Evolutionary conservation across 2,329 filamentous ascomycete species (phyloP).

Genomic region (Zymoseptoria ardabiliae): DNA sequence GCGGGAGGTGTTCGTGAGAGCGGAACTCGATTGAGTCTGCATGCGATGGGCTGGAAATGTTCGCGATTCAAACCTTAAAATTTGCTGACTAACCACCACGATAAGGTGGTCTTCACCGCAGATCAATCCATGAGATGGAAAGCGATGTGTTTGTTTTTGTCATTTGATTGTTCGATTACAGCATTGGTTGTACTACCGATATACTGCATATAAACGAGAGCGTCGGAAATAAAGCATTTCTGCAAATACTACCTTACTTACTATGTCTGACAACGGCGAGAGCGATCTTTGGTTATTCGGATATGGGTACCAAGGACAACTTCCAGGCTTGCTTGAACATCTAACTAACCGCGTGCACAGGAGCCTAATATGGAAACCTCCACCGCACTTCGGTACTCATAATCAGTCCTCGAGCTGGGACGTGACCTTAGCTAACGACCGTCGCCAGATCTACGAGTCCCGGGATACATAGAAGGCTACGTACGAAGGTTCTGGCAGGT

Average conservation of each 20-base stretch:
- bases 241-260: neutral
- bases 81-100: neutral
- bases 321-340: neutral
- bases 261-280: conserved; percentile 8
- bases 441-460: conserved; percentile 65
- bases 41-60: conserved; percentile 1
- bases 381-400: conserved; percentile 77
- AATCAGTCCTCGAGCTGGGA: neutral
- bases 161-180: too few species aligned
- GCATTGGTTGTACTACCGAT: too few species aligned
- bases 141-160: too few species aligned
- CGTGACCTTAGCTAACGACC: neutral
- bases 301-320: conserved; percentile 62
- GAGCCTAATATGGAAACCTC: conserved; percentile 96
- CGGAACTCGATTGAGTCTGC: conserved; percentile 1
- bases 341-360: conserved; percentile 39
- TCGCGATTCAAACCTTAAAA: neutral
- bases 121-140: too few species aligned
- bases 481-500: conserved; percentile 98
- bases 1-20: conserved; percentile 1
- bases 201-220: neutral
- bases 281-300: conserved; percentile 90
- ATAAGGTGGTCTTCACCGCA: too few species aligned
- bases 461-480: conserved; percentile 88
- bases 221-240: neutral